Evolutionary conservation across 2,329 filamentous ascomycete species (phyloP).

Genomic region (Clarireedia paspali): DNA sequence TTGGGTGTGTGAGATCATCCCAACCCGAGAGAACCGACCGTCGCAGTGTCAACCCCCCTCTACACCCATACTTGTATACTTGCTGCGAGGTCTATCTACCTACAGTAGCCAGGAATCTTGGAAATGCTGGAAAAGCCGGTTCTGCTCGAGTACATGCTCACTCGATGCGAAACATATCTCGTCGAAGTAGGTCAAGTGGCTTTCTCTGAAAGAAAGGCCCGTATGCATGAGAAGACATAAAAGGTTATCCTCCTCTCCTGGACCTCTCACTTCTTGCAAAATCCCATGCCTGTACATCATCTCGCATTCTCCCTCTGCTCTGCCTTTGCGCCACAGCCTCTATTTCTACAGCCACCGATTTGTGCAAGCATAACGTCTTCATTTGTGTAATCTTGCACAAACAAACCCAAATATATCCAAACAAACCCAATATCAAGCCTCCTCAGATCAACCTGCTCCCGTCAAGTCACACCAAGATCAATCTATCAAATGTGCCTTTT

Average conservation of each 20-base stretch:
- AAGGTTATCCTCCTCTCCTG: conserved; percentile 9
- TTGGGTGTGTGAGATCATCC: conserved; percentile 1
- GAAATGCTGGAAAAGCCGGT: conserved; percentile 7
- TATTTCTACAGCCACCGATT: background rate
- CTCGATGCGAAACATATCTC: background rate
- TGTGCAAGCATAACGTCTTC: background rate
- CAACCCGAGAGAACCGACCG: background rate
- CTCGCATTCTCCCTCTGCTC: background rate
- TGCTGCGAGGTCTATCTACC: background rate
- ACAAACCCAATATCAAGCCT: background rate
- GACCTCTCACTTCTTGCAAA: conserved; percentile 1
- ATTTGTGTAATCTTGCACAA: background rate
- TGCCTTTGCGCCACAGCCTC: background rate
- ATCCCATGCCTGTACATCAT: background rate
- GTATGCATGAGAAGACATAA: conserved; percentile 10
- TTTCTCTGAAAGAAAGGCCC: background rate
- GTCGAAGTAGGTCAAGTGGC: conserved; percentile 9
- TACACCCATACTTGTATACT: background rate
- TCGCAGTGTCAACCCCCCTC: no score
- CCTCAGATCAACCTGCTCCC: background rate
- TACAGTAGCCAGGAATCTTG: no score
- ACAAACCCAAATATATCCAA: background rate
- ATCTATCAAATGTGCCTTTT: no score
- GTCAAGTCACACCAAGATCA: no score
- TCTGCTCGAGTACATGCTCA: background rate